A percentile compares a stretch with the other conserved stretches of the same genome.
Evolutionary conservation across 192 early-diverging fungal species (phyloP).

Genomic region (Dissophora globulifera): DNA sequence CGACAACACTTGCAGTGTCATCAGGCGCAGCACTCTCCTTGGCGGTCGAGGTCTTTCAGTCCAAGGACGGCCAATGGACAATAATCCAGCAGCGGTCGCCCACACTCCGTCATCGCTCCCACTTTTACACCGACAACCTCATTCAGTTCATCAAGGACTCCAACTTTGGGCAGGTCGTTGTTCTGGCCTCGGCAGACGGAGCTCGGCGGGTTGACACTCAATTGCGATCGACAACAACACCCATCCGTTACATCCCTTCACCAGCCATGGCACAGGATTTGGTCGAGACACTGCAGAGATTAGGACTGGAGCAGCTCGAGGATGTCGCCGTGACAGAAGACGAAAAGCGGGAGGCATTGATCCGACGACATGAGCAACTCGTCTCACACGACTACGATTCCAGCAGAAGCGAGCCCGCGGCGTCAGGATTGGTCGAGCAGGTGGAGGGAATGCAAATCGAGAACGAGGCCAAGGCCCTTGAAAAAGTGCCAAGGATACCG

Average conservation of each 20-base stretch:
- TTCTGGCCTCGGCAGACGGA: constrained; percentile 77
- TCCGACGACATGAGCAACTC: constrained; percentile 4
- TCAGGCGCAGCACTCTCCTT: constrained; percentile 47
- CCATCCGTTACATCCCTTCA: constrained; percentile 58
- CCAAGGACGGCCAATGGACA: constrained; percentile 70
- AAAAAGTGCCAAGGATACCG: constrained; percentile 61
- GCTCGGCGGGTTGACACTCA: constrained; percentile 69
- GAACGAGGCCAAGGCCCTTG: background rate
- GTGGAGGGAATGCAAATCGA: constrained; percentile 21
- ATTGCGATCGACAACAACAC: constrained; percentile 62
- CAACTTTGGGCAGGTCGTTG: constrained; percentile 65
- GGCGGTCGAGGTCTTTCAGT: constrained; percentile 73
- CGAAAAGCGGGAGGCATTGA: constrained; percentile 10
- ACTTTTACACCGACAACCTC: constrained; percentile 62
- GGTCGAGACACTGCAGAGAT: constrained; percentile 9
- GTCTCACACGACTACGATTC: background rate
- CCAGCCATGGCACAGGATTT: constrained; percentile 22
- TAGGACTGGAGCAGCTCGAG: constrained; percentile 53
- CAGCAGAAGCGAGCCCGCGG: background rate
- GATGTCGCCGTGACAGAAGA: constrained; percentile 35
- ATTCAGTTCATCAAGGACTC: constrained; percentile 63
- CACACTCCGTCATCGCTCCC: constrained; percentile 60
- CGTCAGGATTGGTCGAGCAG: constrained; percentile 12
- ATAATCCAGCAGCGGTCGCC: constrained; percentile 78
- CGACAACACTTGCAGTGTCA: constrained; percentile 35